Conservation (phyloP, 2,329 filamentous ascomycete genomes). For the Colletotrichum salicis region DNA sequence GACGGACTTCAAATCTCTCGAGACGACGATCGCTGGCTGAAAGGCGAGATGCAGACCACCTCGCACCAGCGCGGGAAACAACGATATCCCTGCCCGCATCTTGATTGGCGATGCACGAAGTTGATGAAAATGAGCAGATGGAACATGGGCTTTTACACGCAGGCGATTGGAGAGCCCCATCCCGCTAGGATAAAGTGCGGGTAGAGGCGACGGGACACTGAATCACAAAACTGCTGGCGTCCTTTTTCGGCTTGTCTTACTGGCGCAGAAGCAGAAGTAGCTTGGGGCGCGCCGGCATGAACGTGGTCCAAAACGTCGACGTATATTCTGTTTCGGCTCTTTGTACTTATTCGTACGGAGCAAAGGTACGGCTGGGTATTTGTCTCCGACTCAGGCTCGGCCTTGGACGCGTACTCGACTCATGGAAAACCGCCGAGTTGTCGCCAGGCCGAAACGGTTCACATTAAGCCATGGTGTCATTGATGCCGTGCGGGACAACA, state of each 20-base stretch:
- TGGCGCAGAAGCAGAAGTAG: background rate
- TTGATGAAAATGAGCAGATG: constrained; percentile 31
- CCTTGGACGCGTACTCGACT: constrained; percentile 1
- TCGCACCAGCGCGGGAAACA: constrained; percentile 9
- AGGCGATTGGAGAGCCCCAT: constrained; percentile 1
- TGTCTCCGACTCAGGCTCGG: background rate
- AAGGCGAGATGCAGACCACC: constrained; percentile 24
- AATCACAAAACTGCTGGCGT: constrained; percentile 7
- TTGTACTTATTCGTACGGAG: background rate
- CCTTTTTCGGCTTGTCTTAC: background rate
- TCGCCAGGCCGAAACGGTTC: constrained; percentile 7
- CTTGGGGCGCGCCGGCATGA: background rate
- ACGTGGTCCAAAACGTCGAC: background rate
- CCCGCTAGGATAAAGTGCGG: background rate
- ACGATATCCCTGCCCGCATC: constrained; percentile 18
- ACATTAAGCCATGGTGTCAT: background rate
- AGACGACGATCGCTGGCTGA: constrained; percentile 15
- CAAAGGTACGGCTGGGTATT: background rate
- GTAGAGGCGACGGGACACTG: constrained; percentile 3
- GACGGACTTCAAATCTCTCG: constrained; percentile 20
- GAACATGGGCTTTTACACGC: constrained; percentile 19
- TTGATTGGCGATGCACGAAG: constrained; percentile 26
- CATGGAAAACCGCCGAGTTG: background rate
- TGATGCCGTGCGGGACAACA: background rate
- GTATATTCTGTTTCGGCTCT: background rate